Percentiles rank a stretch among this genome's conserved stretches.
These are phyloP conservation scores for Collybia mongolica DNA, from an alignment of 768 basidiomycete genomes.

Conservation along the genomic window DNA sequence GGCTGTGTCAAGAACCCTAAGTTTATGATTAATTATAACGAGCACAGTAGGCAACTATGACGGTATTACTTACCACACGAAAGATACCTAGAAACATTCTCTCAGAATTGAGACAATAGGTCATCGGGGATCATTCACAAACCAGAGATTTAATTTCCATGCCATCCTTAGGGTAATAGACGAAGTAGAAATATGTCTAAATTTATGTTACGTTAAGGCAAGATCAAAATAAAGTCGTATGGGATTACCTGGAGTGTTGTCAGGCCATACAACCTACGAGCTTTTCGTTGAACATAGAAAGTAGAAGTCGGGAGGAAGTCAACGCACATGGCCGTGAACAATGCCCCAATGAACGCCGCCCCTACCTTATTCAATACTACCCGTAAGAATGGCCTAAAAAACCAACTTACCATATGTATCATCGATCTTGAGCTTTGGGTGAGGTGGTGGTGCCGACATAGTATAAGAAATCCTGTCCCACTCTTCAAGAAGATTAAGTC, in stretches of 20 bases:
- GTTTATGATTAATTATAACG: neutral
- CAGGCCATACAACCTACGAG: slow-evolving; percentile 30
- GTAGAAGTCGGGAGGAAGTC: neutral
- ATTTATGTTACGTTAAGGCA: neutral
- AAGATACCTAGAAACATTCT: slow-evolving; percentile 19
- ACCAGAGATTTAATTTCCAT: slow-evolving; percentile 23
- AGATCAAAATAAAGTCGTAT: neutral
- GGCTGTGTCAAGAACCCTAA: slow-evolving; percentile 28
- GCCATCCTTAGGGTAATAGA: slow-evolving; percentile 30
- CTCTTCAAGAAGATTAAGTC: neutral
- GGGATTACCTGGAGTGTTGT: slow-evolving; percentile 30
- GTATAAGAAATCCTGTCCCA: neutral
- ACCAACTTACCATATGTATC: slow-evolving; percentile 19
- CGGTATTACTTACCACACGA: slow-evolving; percentile 22
- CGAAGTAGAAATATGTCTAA: slow-evolving; percentile 34
- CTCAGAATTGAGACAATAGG: neutral
- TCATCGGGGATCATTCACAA: neutral
- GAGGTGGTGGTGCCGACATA: slow-evolving; percentile 3
- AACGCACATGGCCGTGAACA: slow-evolving; percentile 29
- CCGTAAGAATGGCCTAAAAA: neutral
- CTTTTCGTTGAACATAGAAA: neutral
- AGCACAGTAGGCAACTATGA: neutral
- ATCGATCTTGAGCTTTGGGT: slow-evolving; percentile 9
- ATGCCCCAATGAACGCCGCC: slow-evolving; percentile 26
- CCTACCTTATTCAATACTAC: slow-evolving; percentile 15